Base-by-base conservation (phyloP, 1,284 basidiomycete genomes). In the Ganoderma lucidum region DNA sequence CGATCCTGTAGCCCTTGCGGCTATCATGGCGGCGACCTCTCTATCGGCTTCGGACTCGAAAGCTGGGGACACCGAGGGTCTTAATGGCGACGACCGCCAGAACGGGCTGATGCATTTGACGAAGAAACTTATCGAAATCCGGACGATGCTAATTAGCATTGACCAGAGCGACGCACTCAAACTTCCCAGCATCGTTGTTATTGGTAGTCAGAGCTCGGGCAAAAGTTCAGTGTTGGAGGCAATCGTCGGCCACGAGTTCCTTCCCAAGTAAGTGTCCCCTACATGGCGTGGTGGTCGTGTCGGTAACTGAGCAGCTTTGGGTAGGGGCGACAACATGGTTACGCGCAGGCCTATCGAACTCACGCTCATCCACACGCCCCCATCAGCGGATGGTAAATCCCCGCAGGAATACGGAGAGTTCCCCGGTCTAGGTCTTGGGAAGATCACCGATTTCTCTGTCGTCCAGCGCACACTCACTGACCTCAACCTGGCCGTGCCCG, bases 301-400 rank as follows among this genome's bases (percentile, higher is more conserved):
- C 74, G 60, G 9, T 63, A 66, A 59, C 45, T 73, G 41, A 71
- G 30, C 53, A 61, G 35, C 51, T 32, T 10, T 55, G 5, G 39
- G 19, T 77, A 98, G 96, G 83, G 97, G 97, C 68, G 94, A 97
- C 81, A 99, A 99, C 81, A 99, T 99, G 98, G 98, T 99, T 59
- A 99, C 97, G 0, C 94, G 97, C 2, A 92, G 97, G 62, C 98
- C 97, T 0, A 98, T 99, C 76, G 97, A 99, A 80, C 89, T 99
- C 68, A 99, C 97, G 0, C 91, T 99, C 63, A 93, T 99, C 70
- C 95, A 99, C 79, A 98, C 95, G 0, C 94, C 95, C 17, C 75
- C 82, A 3, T 41, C 37, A 14, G 80, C 84, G 9, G 83, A 83
- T 14, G 87, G 88, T 4, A 84, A 87, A 44, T 81, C 84, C n/a